These are phyloP conservation scores for Scedosporium boydii DNA, from an alignment of 2,329 filamentous ascomycete species.

Conservation along the genomic window DNA sequence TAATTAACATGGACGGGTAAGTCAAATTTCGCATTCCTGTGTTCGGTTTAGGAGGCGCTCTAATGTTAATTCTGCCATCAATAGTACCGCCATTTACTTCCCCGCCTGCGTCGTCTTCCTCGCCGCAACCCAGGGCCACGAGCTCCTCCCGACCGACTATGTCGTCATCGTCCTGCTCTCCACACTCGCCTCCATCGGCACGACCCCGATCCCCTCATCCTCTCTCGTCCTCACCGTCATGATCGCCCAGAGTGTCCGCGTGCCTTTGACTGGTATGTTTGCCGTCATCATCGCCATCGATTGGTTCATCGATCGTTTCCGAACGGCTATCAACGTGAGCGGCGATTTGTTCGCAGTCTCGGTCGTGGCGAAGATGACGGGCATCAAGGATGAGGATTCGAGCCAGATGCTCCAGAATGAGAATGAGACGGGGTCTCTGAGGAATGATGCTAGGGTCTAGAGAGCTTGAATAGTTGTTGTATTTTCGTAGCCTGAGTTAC, in stretches of 20 bases:
- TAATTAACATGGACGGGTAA: slow-evolving; percentile 40
- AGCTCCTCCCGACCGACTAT: slow-evolving; percentile 33
- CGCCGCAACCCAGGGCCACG: slow-evolving; percentile 37
- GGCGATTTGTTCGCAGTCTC: slow-evolving; percentile 37
- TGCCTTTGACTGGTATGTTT: slow-evolving; percentile 38
- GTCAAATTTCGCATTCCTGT: slow-evolving; percentile 11
- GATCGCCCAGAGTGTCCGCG: slow-evolving; percentile 35
- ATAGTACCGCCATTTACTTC: slow-evolving; percentile 43
- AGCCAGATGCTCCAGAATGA: not conserved
- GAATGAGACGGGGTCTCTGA: not conserved
- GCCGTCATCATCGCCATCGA: slow-evolving; percentile 44
- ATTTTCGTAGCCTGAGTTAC: not conserved
- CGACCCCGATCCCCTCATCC: slow-evolving; percentile 42
- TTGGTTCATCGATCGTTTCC: slow-evolving; percentile 47
- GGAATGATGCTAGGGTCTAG: not conserved
- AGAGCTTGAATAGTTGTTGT: not conserved
- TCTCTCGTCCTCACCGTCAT: slow-evolving; percentile 42
- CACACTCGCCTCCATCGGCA: slow-evolving; percentile 41
- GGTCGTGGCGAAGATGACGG: slow-evolving; percentile 29
- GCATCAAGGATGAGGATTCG: slow-evolving; percentile 15
- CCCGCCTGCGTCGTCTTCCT: slow-evolving; percentile 43
- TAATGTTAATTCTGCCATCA: slow-evolving; percentile 11
- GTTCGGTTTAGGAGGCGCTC: not conserved
- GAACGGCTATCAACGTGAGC: slow-evolving; percentile 39
- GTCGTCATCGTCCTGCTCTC: slow-evolving; percentile 38